Percentiles rank a stretch among this genome's conserved stretches.
Evolutionary conservation across 441 rosid genomes (phyloP).

Genomic region (Euphorbia schlechtendalii): DNA sequence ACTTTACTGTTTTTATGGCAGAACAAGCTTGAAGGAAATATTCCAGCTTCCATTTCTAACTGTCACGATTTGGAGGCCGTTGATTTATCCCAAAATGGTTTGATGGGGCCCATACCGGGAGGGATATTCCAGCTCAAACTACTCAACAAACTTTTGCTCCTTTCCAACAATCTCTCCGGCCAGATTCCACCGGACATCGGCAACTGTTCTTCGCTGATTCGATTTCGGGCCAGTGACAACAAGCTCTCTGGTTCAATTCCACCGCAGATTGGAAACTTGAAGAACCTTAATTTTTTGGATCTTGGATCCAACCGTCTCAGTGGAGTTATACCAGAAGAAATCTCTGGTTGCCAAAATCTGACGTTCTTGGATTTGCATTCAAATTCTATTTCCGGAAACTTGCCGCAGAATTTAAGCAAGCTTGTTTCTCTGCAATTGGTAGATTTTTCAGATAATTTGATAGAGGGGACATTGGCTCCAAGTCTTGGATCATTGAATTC

Average conservation of each 20-base stretch:
- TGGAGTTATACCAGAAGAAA: constrained; percentile 43
- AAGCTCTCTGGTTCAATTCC: constrained; percentile 48
- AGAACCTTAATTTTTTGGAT: constrained; percentile 53
- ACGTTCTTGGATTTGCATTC: constrained; percentile 66
- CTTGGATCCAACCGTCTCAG: constrained; percentile 44
- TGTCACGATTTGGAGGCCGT: constrained; percentile 52
- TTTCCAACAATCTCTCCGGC: constrained; percentile 58
- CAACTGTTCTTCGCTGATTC: constrained; percentile 47
- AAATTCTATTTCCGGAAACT: constrained; percentile 44
- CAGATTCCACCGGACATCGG: constrained; percentile 47
- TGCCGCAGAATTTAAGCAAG: constrained; percentile 39
- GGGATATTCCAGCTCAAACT: constrained; percentile 51
- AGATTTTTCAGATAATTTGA: constrained; percentile 50
- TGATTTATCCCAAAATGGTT: constrained; percentile 54
- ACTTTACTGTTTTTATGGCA: constrained; percentile 59
- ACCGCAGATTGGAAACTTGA: constrained; percentile 40
- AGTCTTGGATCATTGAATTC: constrained; percentile 44
- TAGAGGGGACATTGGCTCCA: constrained; percentile 41
- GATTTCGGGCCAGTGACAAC: constrained; percentile 52
- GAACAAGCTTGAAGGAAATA: constrained; percentile 57
- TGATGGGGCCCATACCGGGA: constrained; percentile 56
- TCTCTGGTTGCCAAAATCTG: constrained; percentile 52
- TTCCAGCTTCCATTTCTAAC: constrained; percentile 49
- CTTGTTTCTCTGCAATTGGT: constrained; percentile 46
- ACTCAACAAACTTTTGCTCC: constrained; percentile 60